Evolutionary conservation across 768 basidiomycete genomes (phyloP).

Genomic region (Boletus bicolor): DNA sequence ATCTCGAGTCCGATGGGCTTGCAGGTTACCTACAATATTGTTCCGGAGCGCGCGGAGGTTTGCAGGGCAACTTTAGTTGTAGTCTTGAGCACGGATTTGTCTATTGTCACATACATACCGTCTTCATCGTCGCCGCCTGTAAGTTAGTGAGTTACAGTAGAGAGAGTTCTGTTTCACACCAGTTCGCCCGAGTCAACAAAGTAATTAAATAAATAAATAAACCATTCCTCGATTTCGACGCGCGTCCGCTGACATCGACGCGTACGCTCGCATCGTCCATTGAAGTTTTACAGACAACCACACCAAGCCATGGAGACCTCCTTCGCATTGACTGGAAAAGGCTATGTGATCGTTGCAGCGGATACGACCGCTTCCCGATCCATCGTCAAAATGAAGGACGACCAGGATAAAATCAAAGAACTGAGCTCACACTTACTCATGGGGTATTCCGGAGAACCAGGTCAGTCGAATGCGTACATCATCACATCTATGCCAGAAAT

Average conservation of each 20-base stretch:
- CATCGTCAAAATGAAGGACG: slow-evolving; percentile 95
- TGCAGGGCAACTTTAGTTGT: background rate
- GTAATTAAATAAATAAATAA: slow-evolving; percentile 18
- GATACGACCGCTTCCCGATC: slow-evolving; percentile 88
- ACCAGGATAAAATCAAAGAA: slow-evolving; percentile 95
- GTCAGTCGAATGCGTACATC: slow-evolving; percentile 35
- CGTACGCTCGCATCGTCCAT: slow-evolving; percentile 11
- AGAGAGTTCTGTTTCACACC: no score
- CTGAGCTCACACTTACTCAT: slow-evolving; percentile 90
- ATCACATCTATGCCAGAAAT: background rate
- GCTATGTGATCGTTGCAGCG: slow-evolving; percentile 88
- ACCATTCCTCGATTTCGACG: slow-evolving; percentile 16
- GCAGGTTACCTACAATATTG: background rate
- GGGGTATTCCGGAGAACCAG: slow-evolving; percentile 94
- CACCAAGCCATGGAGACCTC: slow-evolving; percentile 74
- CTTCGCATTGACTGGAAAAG: slow-evolving; percentile 89
- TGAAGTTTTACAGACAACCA: slow-evolving; percentile 9
- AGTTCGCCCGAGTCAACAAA: background rate
- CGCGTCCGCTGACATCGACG: slow-evolving; percentile 28
- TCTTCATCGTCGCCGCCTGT: no score
- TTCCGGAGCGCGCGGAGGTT: background rate
- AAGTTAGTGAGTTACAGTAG: no score
- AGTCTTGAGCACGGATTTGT: background rate
- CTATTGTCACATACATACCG: background rate
- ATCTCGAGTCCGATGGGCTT: no score